Percentiles rank a stretch among this genome's conserved stretches.
phyloP scores from a whole-genome alignment of 1,284 basidiomycete genomes.

The Violaceomyces palustris region DNA sequence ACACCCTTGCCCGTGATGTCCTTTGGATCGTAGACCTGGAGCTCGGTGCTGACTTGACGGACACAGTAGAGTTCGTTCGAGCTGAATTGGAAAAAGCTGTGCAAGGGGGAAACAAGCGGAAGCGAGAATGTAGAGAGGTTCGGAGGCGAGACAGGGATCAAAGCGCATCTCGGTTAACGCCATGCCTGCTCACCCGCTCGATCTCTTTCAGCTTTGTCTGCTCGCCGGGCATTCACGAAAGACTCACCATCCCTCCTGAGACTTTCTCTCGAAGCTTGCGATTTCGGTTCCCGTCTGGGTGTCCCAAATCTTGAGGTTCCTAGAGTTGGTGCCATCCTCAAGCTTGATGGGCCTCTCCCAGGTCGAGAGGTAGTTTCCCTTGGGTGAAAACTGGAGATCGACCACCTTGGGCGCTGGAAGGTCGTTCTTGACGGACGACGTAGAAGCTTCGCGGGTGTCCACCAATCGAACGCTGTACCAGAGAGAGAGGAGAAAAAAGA shows the following conservation, averaged over 20 bases:
- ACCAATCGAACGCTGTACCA: conserved; percentile 65
- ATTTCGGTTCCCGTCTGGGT: conserved; percentile 74
- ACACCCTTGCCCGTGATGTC: conserved; percentile 70
- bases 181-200: too few species aligned
- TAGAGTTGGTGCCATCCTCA: conserved; percentile 70
- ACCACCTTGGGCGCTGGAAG: conserved; percentile 64
- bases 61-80: conserved; percentile 83
- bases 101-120: too few species aligned
- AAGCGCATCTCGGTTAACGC: too few species aligned
- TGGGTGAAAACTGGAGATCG: conserved; percentile 84
- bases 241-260: conserved; percentile 68
- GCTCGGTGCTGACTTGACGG: conserved; percentile 73
- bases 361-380: conserved; percentile 83
- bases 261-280: conserved; percentile 75
- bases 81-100: conserved; percentile 70
- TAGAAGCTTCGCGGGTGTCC: conserved; percentile 55
- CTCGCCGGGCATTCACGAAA: too few species aligned
- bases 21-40: conserved; percentile 78
- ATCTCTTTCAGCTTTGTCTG: too few species aligned
- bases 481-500: conserved; percentile 5
- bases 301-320: conserved; percentile 81
- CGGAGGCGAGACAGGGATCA: background rate
- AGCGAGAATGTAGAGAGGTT: background rate
- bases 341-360: conserved; percentile 81
- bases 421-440: conserved; percentile 28